Percentiles rank a stretch among this genome's conserved stretches.
Conservation (phyloP, 2,329 filamentous ascomycete genomes). For the Neofusicoccum kwambonambiense region DNA sequence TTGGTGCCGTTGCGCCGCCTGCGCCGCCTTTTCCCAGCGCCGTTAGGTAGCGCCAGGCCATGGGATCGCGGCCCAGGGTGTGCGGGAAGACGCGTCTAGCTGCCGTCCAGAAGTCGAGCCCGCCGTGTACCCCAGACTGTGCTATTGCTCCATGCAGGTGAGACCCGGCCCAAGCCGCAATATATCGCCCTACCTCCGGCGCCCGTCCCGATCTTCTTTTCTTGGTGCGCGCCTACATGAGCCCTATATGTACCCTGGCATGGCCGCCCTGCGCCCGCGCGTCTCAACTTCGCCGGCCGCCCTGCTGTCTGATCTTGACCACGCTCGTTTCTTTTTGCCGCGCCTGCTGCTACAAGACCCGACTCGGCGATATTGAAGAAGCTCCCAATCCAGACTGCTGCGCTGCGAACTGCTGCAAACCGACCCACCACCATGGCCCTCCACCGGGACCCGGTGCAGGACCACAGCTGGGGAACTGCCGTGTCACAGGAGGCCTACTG, state of each 20-base stretch:
- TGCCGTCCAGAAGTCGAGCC: background rate
- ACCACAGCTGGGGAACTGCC: slow-evolving; percentile 3
- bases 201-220: background rate
- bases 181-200: background rate
- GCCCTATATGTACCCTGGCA: background rate
- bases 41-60: background rate
- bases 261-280: slow-evolving; percentile 4
- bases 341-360: background rate
- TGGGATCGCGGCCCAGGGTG: background rate
- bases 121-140: too few species aligned
- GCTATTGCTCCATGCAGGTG: background rate
- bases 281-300: background rate
- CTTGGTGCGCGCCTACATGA: background rate
- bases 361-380: background rate
- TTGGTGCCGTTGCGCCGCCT: background rate
- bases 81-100: background rate
- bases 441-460: background rate
- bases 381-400: background rate
- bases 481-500: slow-evolving; percentile 10
- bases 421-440: background rate
- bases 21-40: background rate
- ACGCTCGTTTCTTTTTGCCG: background rate
- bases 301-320: background rate
- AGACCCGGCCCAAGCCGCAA: background rate
- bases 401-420: background rate